Evolutionary conservation across 2,329 filamentous ascomycete species (phyloP).

Genomic region (Colletotrichum sp.): DNA sequence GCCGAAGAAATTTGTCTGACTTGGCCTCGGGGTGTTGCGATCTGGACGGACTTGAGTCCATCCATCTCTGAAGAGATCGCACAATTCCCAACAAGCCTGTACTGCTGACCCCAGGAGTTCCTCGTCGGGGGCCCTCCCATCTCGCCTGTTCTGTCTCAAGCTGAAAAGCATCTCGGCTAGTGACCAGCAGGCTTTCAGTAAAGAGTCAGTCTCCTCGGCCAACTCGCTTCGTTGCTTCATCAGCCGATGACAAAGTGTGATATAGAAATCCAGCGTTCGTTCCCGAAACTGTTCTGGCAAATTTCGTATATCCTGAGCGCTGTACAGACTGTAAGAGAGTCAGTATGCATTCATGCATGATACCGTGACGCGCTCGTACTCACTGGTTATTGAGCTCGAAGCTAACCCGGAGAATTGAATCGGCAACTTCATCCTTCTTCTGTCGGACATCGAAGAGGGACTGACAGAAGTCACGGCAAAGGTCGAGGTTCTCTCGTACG

Average conservation of each 20-base stretch:
- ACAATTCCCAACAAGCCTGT: conserved; percentile 93
- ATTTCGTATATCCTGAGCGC: conserved; percentile 79
- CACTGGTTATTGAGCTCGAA: conserved; percentile 94
- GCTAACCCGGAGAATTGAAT: conserved; percentile 89
- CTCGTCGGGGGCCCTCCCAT: conserved; percentile 76
- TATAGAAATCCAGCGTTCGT: conserved; percentile 90
- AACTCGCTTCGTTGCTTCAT: conserved; percentile 90
- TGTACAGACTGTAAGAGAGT: conserved; percentile 68
- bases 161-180: conserved; percentile 93
- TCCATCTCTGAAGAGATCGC: conserved; percentile 89
- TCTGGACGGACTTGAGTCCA: conserved; percentile 91
- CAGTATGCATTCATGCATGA: background rate
- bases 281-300: conserved; percentile 88
- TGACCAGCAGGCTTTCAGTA: conserved; percentile 87
- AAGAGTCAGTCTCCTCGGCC: conserved; percentile 81
- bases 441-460: conserved; percentile 85
- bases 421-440: conserved; percentile 77
- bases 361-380: conserved; percentile 28
- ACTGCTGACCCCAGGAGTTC: conserved; percentile 87
- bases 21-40: conserved; percentile 82
- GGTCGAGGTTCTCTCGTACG: conserved; percentile 77
- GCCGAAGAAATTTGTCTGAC: conserved; percentile 73
- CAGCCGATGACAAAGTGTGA: conserved; percentile 90
- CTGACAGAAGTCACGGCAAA: conserved; percentile 92
- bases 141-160: conserved; percentile 80